Base-by-base conservation (phyloP, 805 yeast species). In the Nakazawaea ambrosiae region DNA sequence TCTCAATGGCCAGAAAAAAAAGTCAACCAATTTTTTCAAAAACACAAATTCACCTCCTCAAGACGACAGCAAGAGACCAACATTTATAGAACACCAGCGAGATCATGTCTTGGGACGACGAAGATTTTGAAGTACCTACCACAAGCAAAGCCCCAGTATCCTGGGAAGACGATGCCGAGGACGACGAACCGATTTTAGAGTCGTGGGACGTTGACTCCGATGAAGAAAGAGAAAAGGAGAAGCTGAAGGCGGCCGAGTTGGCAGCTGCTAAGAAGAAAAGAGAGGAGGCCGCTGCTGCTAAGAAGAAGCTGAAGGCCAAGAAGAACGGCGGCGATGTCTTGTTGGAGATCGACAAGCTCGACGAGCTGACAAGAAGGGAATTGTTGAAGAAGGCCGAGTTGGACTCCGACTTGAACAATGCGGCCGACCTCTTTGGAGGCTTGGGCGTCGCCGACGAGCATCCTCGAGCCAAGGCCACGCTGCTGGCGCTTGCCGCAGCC, bases 141-240 rank as follows among this genome's bases (percentile, higher is more conserved):
- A 53, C 60, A 12, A 52, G 67, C 18, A 73, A 72, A 15, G 73
- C 73, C 24, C 71, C 78, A 41, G 80, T 75, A 34, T 75, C 85
- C 27, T 85, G 95, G 86, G 95, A 87, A 58, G 92, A 81, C 45
- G 89, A 78, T 45, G 60, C 63, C 41, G 82, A 73, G 34, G 28
- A 26, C 12, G 94, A 83, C 44, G 92, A 83, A 34, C 80, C 84
- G n/a, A 70, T 81, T 19, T 59, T 82, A 35, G 97, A 76, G 44
- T 83, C 95, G 10, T 90, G 97, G 97, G 97, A 90, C 49, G 79
- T 70, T 17, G 83, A 78, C 41, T 72, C 80, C 37, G 94, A 81
- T 46, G 92, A 81, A 50, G 79, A 70, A 36, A 74, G 69, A 39
- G 66, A 62, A 43, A 62, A 64, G 60, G 45, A 45, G 12, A 50